Base-by-base conservation (phyloP, 108 stramenopile species). In the Asterionellopsis glacialis region DNA sequence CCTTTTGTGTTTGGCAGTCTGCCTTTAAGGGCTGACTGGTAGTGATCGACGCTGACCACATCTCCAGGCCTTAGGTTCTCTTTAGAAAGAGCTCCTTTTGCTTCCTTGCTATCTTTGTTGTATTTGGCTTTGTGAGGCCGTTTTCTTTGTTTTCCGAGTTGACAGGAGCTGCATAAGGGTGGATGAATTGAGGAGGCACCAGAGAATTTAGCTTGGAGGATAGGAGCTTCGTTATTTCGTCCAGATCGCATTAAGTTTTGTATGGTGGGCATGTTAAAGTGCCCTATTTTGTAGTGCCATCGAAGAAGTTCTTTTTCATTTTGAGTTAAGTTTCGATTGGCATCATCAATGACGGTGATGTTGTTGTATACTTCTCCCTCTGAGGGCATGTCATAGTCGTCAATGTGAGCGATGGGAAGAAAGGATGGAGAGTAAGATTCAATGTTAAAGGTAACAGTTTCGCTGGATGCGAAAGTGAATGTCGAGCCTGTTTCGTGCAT, bases 21-120 rank as follows among this genome's bases (percentile, higher is more conserved):
- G 6, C 82, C 82, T 12, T 14, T 15, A 7, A 43, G 50, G 9
- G 45, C 21, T 22, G 45, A 70, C 16, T 73, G 28, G 25, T 60
- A 76, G 6, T 69, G 72, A 47, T 81, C 80, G 23, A 73, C 62
- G 9, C 68, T 73, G 13, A 81, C 68, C 16, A 26, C 3, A 16
- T 75, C 55, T 11, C 75, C 75, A 44, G 80, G 74, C 18, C 41
- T 26, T 7, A 75, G 58, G 0, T 68, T 44, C 0, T 57, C 57
- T 1, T 63, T 9, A 19, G 50, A 25, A 12, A 61, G 48, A 21
- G 15, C 24, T 11, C 24, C 24, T 28, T 61, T n/a, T 6, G 11
- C 12, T 9, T 26, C 25, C 24, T 50, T 28, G 24, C 18, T 28
- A 7, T 15, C 21, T 16, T 16, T 23, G 24, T 25, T 9, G n/a